Evolutionary conservation across 2,329 filamentous ascomycete genomes (phyloP).

Genomic region (Alternaria consortialis): DNA sequence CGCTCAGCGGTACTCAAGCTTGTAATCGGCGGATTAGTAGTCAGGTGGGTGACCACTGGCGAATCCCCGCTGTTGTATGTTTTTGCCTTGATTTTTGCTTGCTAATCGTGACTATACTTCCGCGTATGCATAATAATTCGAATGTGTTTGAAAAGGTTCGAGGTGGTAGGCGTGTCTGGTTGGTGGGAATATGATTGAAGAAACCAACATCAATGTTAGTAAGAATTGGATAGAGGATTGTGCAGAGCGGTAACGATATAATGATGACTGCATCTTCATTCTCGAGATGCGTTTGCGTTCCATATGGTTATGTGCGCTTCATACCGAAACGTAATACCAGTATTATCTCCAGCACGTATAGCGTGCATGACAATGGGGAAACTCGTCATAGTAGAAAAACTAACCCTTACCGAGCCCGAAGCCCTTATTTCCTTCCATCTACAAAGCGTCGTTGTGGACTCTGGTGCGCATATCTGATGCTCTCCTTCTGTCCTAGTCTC

Average conservation of each 20-base stretch:
- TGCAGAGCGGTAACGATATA: background rate
- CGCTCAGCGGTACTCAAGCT: slow-evolving; percentile 2
- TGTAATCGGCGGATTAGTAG: slow-evolving; percentile 9
- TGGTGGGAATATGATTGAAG: no score
- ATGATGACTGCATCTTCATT: background rate
- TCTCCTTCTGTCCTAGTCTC: background rate
- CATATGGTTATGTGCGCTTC: background rate
- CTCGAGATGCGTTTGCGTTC: background rate
- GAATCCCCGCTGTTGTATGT: slow-evolving; percentile 16
- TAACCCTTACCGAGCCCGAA: background rate
- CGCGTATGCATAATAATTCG: no score
- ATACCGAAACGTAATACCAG: background rate
- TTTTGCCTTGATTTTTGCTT: background rate
- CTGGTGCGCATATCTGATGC: background rate
- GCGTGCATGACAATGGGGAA: background rate
- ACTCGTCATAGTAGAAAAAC: background rate
- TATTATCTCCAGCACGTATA: background rate
- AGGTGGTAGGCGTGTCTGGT: no score
- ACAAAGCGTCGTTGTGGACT: background rate
- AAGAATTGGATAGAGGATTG: no score
- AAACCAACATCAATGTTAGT: background rate
- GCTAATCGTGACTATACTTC: background rate
- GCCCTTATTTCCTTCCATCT: background rate
- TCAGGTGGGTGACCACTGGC: slow-evolving; percentile 4
- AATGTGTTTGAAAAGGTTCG: no score